Evolutionary conservation across 2,329 filamentous ascomycete species (phyloP), one percentile per base, ranked within the genome.

Genomic region (Cladophialophora carrionii): DNA sequence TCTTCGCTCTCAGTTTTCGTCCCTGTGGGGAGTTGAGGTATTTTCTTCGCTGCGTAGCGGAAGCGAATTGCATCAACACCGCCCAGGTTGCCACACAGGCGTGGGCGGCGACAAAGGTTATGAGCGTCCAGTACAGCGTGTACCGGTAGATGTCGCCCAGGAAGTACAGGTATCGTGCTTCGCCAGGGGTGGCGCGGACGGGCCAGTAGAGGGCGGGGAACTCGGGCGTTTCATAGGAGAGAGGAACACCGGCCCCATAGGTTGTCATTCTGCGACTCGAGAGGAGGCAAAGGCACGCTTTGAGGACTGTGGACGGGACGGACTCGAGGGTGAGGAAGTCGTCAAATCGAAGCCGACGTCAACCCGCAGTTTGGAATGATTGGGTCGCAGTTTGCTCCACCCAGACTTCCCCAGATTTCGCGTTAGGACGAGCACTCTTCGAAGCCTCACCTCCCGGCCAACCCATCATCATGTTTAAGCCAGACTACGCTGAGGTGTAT

Each of bases 201-300:
- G 89, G 87, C 85, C 91, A 89, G 79, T 92, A 92, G 66, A 97
- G 87, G 43, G 90, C 91, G 1, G 92, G 92, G 74, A 96, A 97
- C 4, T 81, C 76, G 22, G 92, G 92, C 24, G 85, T 85, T 29
- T 77, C 76, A 79, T 96, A 95, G 43, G 68, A 65, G 59, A 67
- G 53, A 24, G 69, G 67, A 12, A 66, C 56, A 43, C 64, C 63
- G 49, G 37, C 54, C 58, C 64, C 68, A 59, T 66, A 71, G 58
- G 43, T 64, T 7, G 68, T 67, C 68, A 68, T 68, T 17, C 10
- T 32, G 29, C 8, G 14, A n/a, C 17, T n/a, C 31, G 24, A 51
- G 22, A 17, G 22, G 22, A 8, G 48, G 48, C 9, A 20, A 2
- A n/a, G 37, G 37, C 37, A 43, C 37, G 37, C 17, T n/a, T 43